These are phyloP conservation scores for Leccinum uliginosum DNA, from an alignment of 768 basidiomycete genomes.

Conservation along the genomic window DNA sequence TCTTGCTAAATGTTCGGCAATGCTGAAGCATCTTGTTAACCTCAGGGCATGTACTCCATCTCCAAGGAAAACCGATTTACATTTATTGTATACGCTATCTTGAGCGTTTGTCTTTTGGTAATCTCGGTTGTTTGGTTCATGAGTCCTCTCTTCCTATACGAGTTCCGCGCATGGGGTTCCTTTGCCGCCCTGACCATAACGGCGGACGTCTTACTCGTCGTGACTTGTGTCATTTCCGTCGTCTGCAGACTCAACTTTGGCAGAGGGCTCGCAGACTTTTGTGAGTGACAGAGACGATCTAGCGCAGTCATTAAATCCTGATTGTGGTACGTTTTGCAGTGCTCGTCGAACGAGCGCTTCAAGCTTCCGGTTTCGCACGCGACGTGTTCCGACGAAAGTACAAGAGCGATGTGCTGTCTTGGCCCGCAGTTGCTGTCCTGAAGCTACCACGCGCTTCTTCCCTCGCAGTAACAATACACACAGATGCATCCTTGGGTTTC, in stretches of 20 bases:
- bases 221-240: slow-evolving; percentile 40
- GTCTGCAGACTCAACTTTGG: slow-evolving; percentile 53
- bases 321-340: slow-evolving; percentile 1
- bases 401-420: not conserved
- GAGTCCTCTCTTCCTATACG: slow-evolving; percentile 37
- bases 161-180: slow-evolving; percentile 32
- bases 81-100: slow-evolving; percentile 37
- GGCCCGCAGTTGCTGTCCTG: too few relatives aligned
- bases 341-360: slow-evolving; percentile 14
- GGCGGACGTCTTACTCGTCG: slow-evolving; percentile 38
- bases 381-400: slow-evolving; percentile 11
- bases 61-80: slow-evolving; percentile 39
- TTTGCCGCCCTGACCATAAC: slow-evolving; percentile 43
- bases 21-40: not conserved
- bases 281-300: slow-evolving; percentile 30
- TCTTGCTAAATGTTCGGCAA: not conserved
- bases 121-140: slow-evolving; percentile 42
- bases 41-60: slow-evolving; percentile 47
- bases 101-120: slow-evolving; percentile 36
- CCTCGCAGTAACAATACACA: not conserved
- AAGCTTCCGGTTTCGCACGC: slow-evolving; percentile 14
- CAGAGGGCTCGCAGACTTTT: slow-evolving; percentile 48
- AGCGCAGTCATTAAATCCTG: not conserved
- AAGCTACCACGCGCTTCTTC: not conserved
- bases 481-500: not conserved